Evolutionary conservation across 2,329 filamentous ascomycete genomes (phyloP).

Genomic region (Harringtonia aguacate): DNA sequence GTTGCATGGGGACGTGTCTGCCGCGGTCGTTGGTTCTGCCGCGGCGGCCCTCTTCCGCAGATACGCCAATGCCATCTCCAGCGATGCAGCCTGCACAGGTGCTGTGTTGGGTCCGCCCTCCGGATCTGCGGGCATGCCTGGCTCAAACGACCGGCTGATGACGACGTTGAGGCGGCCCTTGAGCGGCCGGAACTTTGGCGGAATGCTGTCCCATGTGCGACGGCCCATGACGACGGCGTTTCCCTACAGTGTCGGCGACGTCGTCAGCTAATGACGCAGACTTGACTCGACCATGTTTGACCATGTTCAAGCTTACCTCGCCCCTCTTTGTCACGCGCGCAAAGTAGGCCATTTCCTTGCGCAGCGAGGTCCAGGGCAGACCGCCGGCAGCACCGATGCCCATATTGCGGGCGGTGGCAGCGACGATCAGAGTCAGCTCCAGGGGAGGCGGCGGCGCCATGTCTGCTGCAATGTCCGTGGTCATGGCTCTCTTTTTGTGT

Average conservation of each 20-base stretch:
- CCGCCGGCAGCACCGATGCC: constrained; percentile 74
- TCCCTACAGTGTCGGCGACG: not conserved
- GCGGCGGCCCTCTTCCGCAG: constrained; percentile 14
- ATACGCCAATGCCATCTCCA: constrained; percentile 45
- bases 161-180: constrained; percentile 74
- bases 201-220: constrained; percentile 93
- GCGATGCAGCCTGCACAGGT: constrained; percentile 46
- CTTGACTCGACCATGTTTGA: too few relatives aligned
- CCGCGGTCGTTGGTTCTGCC: too few relatives aligned
- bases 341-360: constrained; percentile 92
- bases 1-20: constrained; percentile 19
- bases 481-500: too few relatives aligned
- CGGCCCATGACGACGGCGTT: constrained; percentile 95
- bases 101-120: constrained; percentile 17
- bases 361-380: constrained; percentile 82
- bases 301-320: constrained; percentile 11
- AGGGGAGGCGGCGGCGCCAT: constrained; percentile 15
- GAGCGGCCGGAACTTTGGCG: constrained; percentile 65
- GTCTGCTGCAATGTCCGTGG: too few relatives aligned
- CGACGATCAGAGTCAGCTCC: constrained; percentile 83
- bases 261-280: not conserved
- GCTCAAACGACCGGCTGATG: constrained; percentile 46
- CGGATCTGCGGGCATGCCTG: constrained; percentile 4
- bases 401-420: constrained; percentile 69
- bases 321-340: constrained; percentile 73